phyloP scores from a whole-genome alignment of 129 eudicot genomes.

The Arctium minus region DNA sequence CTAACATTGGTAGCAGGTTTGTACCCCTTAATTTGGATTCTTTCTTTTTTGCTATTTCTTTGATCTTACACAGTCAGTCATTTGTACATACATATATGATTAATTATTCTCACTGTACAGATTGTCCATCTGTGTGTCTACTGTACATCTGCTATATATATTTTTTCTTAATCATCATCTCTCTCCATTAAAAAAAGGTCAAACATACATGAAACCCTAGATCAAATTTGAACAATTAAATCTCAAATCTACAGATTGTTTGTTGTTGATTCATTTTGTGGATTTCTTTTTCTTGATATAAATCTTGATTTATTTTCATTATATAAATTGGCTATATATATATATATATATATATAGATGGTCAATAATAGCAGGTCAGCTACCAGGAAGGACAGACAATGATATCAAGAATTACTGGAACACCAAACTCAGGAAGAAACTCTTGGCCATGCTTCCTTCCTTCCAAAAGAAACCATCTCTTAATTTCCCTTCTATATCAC shows the following conservation, averaged over 20 bases:
- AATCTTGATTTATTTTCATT: not conserved
- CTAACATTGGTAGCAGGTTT: constrained; percentile 94
- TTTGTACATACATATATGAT: constrained; percentile 4
- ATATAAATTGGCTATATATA: not conserved
- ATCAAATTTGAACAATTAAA: not conserved
- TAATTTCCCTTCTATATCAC: constrained; percentile 10
- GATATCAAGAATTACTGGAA: constrained; percentile 94
- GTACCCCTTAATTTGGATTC: not conserved
- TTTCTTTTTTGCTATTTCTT: not conserved
- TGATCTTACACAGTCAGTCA: not conserved
- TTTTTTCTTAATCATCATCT: not conserved
- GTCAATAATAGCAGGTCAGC: constrained; percentile 86
- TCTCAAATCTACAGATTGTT: not conserved
- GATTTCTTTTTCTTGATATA: not conserved
- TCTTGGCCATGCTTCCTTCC: constrained; percentile 45
- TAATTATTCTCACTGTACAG: constrained; percentile 2
- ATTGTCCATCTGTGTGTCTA: not conserved
- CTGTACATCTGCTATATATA: not conserved
- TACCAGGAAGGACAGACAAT: constrained; percentile 85
- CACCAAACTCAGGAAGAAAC: constrained; percentile 87
- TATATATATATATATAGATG: constrained; percentile 42
- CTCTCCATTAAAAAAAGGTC: constrained; percentile 9
- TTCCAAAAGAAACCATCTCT: constrained; percentile 27
- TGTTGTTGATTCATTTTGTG: not conserved
- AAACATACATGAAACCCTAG: constrained; percentile 11